phyloP scores from a whole-genome alignment of 2,329 filamentous ascomycete genomes.

The Dothiorella sarmentorum region DNA sequence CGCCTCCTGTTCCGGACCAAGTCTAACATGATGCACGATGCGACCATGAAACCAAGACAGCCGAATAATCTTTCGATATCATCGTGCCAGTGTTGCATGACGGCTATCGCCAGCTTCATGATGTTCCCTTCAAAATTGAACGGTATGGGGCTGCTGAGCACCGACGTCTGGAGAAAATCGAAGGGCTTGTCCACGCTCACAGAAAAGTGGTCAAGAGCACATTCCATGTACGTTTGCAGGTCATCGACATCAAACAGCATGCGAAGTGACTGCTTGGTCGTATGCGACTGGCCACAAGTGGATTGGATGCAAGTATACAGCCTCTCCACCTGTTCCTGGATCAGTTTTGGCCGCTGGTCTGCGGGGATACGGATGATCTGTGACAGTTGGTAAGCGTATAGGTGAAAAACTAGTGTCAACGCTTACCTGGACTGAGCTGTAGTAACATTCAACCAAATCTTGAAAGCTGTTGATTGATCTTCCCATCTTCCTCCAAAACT shows the following conservation, averaged over 20 bases:
- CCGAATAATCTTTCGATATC: conserved; percentile 40
- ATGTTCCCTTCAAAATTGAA: conserved; percentile 50
- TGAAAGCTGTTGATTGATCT: conserved; percentile 44
- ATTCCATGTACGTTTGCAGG: conserved; percentile 47
- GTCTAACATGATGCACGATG: conserved; percentile 51
- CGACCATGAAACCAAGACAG: conserved; percentile 47
- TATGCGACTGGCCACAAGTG: conserved; percentile 37
- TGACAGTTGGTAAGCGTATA: not conserved
- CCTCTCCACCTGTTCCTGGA: conserved; percentile 48
- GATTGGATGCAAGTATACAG: conserved; percentile 44
- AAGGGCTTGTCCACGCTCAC: conserved; percentile 46
- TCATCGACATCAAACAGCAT: conserved; percentile 49
- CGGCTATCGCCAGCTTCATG: conserved; percentile 45
- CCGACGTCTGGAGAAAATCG: conserved; percentile 49
- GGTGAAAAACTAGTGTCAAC: no score
- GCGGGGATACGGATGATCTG: conserved; percentile 46
- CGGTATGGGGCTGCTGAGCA: conserved; percentile 46
- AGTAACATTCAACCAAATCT: conserved; percentile 50
- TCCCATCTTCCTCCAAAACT: conserved; percentile 26
- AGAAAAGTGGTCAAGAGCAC: conserved; percentile 51
- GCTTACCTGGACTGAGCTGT: conserved; percentile 43
- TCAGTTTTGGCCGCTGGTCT: conserved; percentile 45
- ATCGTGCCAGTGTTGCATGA: conserved; percentile 27
- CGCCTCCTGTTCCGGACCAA: conserved; percentile 36
- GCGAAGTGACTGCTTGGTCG: conserved; percentile 43